Conservation (phyloP, 2,329 filamentous ascomycete genomes). For the Achaetomium macrosporum region DNA sequence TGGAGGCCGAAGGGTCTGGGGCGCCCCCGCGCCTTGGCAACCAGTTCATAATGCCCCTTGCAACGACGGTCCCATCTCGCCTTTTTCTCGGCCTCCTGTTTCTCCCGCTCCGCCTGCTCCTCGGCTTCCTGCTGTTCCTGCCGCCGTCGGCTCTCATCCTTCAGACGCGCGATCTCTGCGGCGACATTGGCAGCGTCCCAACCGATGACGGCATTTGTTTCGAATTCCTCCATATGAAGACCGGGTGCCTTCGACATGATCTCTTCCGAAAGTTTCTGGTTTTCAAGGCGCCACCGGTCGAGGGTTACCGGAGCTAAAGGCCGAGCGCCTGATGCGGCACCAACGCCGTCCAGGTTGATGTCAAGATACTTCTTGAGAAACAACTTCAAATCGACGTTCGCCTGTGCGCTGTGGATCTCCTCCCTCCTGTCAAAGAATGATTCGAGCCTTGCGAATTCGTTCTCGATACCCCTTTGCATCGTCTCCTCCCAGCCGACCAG, state of each 20-base stretch:
- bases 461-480: constrained; percentile 3
- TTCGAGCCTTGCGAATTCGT: constrained; percentile 6
- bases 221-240: background rate
- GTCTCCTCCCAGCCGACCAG: constrained; percentile 9
- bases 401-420: background rate
- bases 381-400: background rate
- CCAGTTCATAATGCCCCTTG: background rate
- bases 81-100: background rate
- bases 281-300: background rate
- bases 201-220: background rate
- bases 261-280: background rate
- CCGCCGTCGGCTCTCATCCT: background rate
- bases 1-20: background rate
- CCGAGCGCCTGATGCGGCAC: background rate
- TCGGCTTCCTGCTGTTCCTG: background rate
- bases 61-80: background rate
- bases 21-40: background rate
- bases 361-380: constrained; percentile 6
- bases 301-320: background rate
- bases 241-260: background rate
- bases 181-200: background rate
- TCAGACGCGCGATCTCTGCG: background rate
- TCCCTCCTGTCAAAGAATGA: background rate
- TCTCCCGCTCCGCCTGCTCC: background rate
- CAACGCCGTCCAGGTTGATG: background rate